Evolutionary conservation across 2,329 filamentous ascomycete species (phyloP).

Genomic region (Cadophora sp.): DNA sequence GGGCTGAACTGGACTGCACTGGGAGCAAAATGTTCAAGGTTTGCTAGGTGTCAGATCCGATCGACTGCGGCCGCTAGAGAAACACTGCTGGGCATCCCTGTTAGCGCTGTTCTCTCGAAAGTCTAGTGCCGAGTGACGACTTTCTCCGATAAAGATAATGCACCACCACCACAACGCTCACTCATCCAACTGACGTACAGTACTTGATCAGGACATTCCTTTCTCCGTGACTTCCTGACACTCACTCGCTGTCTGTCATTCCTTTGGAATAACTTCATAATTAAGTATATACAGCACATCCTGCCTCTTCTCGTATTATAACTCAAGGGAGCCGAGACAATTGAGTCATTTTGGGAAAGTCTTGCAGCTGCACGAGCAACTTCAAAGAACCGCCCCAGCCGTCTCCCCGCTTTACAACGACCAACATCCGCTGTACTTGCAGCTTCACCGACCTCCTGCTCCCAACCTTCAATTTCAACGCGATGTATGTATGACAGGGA

Average conservation of each 20-base stretch:
- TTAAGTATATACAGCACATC: background rate
- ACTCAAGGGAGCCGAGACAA: background rate
- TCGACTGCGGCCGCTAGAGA: slow-evolving; percentile 6
- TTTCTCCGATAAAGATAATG: slow-evolving; percentile 19
- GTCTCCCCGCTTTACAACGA: slow-evolving; percentile 34
- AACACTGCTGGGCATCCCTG: background rate
- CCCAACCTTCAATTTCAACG: slow-evolving; percentile 24
- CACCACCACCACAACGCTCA: background rate
- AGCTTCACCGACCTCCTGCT: slow-evolving; percentile 23
- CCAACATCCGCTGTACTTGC: slow-evolving; percentile 22
- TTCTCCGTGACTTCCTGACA: background rate
- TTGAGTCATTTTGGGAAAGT: slow-evolving; percentile 29
- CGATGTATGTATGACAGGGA: slow-evolving; percentile 34
- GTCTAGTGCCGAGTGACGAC: slow-evolving; percentile 1
- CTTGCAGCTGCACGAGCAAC: slow-evolving; percentile 30
- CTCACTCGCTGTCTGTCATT: background rate
- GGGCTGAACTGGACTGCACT: background rate
- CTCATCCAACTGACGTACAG: background rate
- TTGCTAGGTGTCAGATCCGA: background rate
- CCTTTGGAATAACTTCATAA: too few relatives aligned
- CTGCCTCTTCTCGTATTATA: background rate
- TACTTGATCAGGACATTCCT: background rate
- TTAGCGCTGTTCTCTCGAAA: background rate
- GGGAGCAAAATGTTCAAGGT: background rate
- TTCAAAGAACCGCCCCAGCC: slow-evolving; percentile 18